Base-by-base conservation (phyloP, 1,284 basidiomycete genomes). In the Ustanciosporium gigantosporum region DNA sequence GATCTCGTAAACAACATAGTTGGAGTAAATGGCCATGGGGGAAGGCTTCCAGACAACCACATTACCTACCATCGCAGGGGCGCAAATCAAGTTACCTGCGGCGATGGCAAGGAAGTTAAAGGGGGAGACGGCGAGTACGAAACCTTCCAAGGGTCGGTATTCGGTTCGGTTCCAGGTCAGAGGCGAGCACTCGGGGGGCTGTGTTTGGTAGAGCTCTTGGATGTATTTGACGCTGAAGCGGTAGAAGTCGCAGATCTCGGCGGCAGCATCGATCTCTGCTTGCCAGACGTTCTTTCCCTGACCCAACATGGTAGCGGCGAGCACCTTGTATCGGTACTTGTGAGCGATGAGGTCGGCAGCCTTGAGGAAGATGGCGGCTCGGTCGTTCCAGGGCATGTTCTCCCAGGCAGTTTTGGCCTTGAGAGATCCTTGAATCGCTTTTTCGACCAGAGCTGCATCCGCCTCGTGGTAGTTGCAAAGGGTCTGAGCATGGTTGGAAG, bases 261-360 rank as follows among this genome's bases (percentile, higher is more conserved):
- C 94, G 22, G 92, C 94, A 42, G 95, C 90, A 80, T 99, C 94
- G 62, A 99, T 98, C 83, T 99, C 94, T 19, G 94, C 95, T 81
- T 99, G 94, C 94, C 94, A 98, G 11, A 85, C 88, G 79, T 97
- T 99, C 85, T 99, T 99, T 43, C 95, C 94, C 81, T 99, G 94
- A 13, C 94, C 94, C 36, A 99, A 83, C 82, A 98, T 96, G 37
- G 94, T 97, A 24, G 94, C 92, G 24, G 95, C 95, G 82, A 97
- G 85, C 44, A 99, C 83, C 81, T 89, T 90, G 92, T 73, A 72
- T 35, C 93, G 84, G 80, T 95, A 96, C 83, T 97, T 97, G 57
- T 88, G 88, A 68, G 89, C 87, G 55, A 93, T 85, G 47, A 98
- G 85, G 79, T 98, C 94, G 21, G 76, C 75, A 11, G 79, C 79